These are phyloP conservation scores for Sclerotinia trifoliorum DNA, from an alignment of 2,329 filamentous ascomycete species.

Conservation along the genomic window DNA sequence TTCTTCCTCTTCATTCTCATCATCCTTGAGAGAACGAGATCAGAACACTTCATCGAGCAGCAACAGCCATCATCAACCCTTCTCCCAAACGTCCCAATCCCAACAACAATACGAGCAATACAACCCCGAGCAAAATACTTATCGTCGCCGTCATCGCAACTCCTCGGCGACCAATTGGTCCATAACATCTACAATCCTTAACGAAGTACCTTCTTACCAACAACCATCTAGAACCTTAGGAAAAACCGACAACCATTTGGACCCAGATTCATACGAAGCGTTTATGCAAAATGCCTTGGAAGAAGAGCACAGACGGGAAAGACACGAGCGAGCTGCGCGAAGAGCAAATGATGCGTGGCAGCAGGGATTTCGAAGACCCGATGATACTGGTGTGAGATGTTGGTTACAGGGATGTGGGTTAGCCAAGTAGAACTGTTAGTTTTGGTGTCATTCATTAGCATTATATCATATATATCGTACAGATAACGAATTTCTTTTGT, in stretches of 20 bases:
- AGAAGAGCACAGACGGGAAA: conserved; percentile 10
- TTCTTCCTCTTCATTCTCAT: not conserved
- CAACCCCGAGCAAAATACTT: not conserved
- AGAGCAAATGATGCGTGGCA: conserved; percentile 10
- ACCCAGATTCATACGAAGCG: conserved; percentile 17
- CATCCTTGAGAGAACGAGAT: not conserved
- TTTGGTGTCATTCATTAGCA: conserved; percentile 1
- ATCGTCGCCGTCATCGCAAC: not conserved
- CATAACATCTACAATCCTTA: conserved; percentile 1
- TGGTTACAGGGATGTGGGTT: conserved; percentile 18
- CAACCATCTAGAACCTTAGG: not conserved
- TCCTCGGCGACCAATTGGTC: conserved; percentile 6
- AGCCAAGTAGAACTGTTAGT: conserved; percentile 19
- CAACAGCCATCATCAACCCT: not conserved
- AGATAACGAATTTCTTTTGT: conserved; percentile 12
- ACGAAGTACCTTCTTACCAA: not conserved
- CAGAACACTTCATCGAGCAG: not conserved
- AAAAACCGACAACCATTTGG: not conserved
- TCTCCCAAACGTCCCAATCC: not conserved
- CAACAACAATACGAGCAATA: not conserved
- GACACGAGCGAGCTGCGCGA: conserved; percentile 4
- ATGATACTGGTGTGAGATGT: conserved; percentile 4
- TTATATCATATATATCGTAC: not conserved
- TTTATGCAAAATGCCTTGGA: conserved; percentile 10
- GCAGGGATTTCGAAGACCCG: conserved; percentile 8